Evolutionary conservation across 2,329 filamentous ascomycete species (phyloP).

Genomic region (Didymellaceae sp.): DNA sequence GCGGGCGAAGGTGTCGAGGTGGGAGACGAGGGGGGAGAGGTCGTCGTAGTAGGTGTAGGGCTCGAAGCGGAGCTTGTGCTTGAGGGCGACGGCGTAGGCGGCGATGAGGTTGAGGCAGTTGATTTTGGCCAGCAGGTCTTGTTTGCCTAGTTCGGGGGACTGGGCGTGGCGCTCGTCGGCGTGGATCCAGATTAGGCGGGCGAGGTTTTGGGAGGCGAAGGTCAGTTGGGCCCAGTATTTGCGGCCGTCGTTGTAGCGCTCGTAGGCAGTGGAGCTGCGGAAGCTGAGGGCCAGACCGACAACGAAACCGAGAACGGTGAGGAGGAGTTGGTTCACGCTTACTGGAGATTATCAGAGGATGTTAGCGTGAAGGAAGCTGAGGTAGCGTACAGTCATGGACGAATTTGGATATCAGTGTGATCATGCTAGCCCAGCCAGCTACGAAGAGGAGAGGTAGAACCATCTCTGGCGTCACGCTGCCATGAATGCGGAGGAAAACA

Average conservation of each 20-base stretch:
- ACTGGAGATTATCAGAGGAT: conserved; percentile 44
- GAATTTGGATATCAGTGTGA: conserved; percentile 60
- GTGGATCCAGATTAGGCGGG: conserved; percentile 88
- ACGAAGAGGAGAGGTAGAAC: conserved; percentile 71
- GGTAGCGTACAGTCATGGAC: conserved; percentile 43
- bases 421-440: conserved; percentile 68
- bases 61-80: conserved; percentile 85
- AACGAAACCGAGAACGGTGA: conserved; percentile 81
- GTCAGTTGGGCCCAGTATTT: conserved; percentile 67
- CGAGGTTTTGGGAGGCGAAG: conserved; percentile 63
- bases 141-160: conserved; percentile 61
- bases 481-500: conserved; percentile 74
- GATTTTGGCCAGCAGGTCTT: conserved; percentile 72
- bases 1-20: conserved; percentile 76
- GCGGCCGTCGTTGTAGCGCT: conserved; percentile 66
- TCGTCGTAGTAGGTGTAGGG: conserved; percentile 79
- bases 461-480: conserved; percentile 75
- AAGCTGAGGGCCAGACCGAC: conserved; percentile 78
- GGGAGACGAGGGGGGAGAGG: conserved; percentile 69
- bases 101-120: conserved; percentile 73
- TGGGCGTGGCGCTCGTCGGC: conserved; percentile 61
- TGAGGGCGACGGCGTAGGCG: conserved; percentile 77
- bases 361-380: background rate
- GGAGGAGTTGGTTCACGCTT: conserved; percentile 68
- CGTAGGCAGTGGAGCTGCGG: conserved; percentile 77